Evolutionary conservation across 2,329 filamentous ascomycete species (phyloP), one percentile per base, ranked within the genome.

Genomic region (Diaporthe destruens): DNA sequence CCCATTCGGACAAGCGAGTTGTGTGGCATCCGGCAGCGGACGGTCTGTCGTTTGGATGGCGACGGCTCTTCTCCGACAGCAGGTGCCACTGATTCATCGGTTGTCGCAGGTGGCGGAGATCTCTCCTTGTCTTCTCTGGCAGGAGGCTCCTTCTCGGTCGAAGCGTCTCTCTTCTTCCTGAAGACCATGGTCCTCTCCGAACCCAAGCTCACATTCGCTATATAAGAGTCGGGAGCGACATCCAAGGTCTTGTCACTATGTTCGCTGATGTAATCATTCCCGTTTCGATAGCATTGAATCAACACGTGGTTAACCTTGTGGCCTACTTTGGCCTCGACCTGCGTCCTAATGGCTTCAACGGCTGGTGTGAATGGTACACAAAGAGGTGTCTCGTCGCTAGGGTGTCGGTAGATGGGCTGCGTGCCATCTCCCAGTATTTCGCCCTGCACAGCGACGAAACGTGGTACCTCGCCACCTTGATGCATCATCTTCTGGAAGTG

Each of bases 211-310:
- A 98, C 90, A 79, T 98, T 99, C 76, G 95, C 94, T 76, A 99
- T 97, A 73, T 88, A 95, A 32, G 93, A 96, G 6, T 87, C 91
- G 34, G 88, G 90, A 16, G 90, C 91, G 71, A 99, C 96, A 80
- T 99, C 96, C 32, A 99, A 86, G 0, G 96, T 98, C 83, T 99
- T 99, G 81, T 99, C 96, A 51, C 94, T 97, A 79, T 99, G 96
- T 80, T 99, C 96, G 0, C 94, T 96, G 75, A 99, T 99, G 80
- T 94, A 94, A 82, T 99, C 96, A 61, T 90, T 90, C 3, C 96
- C 94, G 76, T 89, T 88, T n/a, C 96, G 93, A 79, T 99, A 99
- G 72, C 95, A 89, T 79, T 99, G 96, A 57, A 99, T 97, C 61
- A 99, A 84, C 1, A 92, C 95, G 80, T 99, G 96, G 78, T 99